Percentiles rank a stretch among this genome's conserved stretches.
Conservation (phyloP, 2,329 filamentous ascomycete genomes). For the Torrubiellomyces zombiae region DNA sequence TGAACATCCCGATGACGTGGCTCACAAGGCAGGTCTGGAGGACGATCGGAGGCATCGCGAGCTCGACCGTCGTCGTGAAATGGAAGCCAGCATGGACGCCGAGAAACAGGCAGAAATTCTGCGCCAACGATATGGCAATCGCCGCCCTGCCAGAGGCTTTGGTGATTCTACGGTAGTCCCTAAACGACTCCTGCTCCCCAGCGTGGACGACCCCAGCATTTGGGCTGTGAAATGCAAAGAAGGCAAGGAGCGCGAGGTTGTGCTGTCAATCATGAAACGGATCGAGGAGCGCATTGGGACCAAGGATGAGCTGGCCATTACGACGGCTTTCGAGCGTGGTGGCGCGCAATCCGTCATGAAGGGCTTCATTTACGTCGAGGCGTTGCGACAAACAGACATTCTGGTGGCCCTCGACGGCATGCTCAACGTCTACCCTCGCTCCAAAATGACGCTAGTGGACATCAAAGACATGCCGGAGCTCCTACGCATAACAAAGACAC, state of each 20-base stretch:
- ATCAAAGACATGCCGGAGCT: slow-evolving; percentile 97
- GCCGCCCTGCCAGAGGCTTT: slow-evolving; percentile 45
- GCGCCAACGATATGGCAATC: slow-evolving; percentile 74
- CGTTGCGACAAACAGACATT: slow-evolving; percentile 73
- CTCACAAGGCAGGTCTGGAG: slow-evolving; percentile 61
- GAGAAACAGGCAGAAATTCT: slow-evolving; percentile 83
- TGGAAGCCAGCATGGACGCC: slow-evolving; percentile 75
- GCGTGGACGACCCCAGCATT: slow-evolving; percentile 88
- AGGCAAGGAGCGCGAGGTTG: slow-evolving; percentile 84
- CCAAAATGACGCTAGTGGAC: slow-evolving; percentile 73
- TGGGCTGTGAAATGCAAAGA: slow-evolving; percentile 89
- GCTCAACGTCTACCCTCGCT: slow-evolving; percentile 76
- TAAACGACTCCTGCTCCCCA: slow-evolving; percentile 73
- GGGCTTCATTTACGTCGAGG: slow-evolving; percentile 91
- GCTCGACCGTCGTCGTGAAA: slow-evolving; percentile 79
- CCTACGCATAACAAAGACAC: slow-evolving; percentile 76
- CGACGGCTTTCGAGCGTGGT: slow-evolving; percentile 81
- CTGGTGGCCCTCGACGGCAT: slow-evolving; percentile 68
- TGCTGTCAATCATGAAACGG: slow-evolving; percentile 76
- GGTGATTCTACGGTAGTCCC: slow-evolving; percentile 64
- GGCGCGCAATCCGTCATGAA: slow-evolving; percentile 66
- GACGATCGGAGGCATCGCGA: slow-evolving; percentile 90
- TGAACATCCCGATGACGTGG: slow-evolving; percentile 78
- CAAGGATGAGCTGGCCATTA: slow-evolving; percentile 69
- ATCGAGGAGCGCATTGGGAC: slow-evolving; percentile 65